Conservation (phyloP, 768 basidiomycete genomes). For the Royoungia palumana region DNA sequence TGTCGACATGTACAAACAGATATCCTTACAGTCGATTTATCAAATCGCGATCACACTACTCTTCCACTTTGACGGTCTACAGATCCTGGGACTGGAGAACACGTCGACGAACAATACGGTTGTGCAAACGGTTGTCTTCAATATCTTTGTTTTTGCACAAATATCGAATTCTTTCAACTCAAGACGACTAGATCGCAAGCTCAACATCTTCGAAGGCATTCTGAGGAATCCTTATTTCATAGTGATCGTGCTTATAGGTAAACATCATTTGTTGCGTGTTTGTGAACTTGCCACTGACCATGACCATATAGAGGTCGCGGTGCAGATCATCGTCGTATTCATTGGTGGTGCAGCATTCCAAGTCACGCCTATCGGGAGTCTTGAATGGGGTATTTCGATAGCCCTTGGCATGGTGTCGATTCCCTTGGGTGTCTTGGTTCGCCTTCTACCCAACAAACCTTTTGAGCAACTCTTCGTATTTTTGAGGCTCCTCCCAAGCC, state of each 20-base stretch:
- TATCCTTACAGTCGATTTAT: conserved; percentile 83
- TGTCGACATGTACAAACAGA: conserved; percentile 96
- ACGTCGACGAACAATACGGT: conserved; percentile 36
- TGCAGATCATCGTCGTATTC: conserved; percentile 87
- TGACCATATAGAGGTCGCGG: conserved; percentile 63
- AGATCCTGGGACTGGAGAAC: conserved; percentile 61
- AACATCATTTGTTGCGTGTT: conserved; percentile 18
- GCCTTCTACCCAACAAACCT: conserved; percentile 75
- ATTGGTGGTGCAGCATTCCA: conserved; percentile 91
- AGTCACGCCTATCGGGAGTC: conserved; percentile 71
- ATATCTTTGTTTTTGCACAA: conserved; percentile 96
- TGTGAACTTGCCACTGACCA: conserved; percentile 4
- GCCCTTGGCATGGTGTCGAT: conserved; percentile 85
- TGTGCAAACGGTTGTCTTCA: conserved; percentile 90
- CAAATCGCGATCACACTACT: conserved; percentile 80
- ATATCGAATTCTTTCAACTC: conserved; percentile 96
- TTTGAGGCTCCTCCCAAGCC: conserved; percentile 58
- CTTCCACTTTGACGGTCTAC: conserved; percentile 80
- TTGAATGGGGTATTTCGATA: conserved; percentile 92
- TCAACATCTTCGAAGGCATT: conserved; percentile 90
- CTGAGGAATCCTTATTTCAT: conserved; percentile 81
- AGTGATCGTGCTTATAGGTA: conserved; percentile 79
- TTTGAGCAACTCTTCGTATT: conserved; percentile 61
- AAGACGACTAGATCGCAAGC: conserved; percentile 74
- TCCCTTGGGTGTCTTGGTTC: conserved; percentile 80